phyloP scores from a whole-genome alignment of 2,329 filamentous ascomycete genomes.

The Neofusicoccum sp. region DNA sequence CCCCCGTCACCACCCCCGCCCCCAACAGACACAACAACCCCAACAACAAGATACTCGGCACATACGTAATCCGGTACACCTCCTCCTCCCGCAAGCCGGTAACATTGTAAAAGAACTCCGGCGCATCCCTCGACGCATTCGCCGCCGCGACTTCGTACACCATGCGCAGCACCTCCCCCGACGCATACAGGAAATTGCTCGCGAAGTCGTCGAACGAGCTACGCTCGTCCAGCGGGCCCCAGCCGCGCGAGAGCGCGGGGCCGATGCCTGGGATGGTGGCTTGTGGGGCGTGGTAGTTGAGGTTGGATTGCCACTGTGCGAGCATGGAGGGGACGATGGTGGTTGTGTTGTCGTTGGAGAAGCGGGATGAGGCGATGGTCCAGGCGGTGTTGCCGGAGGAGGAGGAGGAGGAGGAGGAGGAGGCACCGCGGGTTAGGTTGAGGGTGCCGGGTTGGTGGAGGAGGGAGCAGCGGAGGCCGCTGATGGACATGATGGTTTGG shows the following conservation, averaged over 20 bases:
- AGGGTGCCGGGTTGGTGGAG: neutral
- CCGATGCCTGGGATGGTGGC: neutral
- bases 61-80: slow-evolving; percentile 26
- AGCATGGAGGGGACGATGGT: neutral
- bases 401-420: neutral
- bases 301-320: neutral
- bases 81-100: neutral
- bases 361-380: neutral
- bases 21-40: neutral
- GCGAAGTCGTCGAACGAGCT: slow-evolving; percentile 15
- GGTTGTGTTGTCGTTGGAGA: neutral
- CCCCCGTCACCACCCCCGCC: neutral
- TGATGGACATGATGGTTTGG: neutral
- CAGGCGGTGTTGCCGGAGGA: neutral
- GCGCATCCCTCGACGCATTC: neutral
- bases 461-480: slow-evolving; percentile 1
- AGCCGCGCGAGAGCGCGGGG: neutral
- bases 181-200: slow-evolving; percentile 24
- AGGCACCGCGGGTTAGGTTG: neutral
- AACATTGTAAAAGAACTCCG: slow-evolving; percentile 21
- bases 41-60: slow-evolving; percentile 24
- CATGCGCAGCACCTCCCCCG: slow-evolving; percentile 25
- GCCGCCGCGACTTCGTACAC: slow-evolving; percentile 25
- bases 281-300: neutral
- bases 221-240: too few relatives aligned